Base-by-base conservation (phyloP, 192 early-diverging fungal genomes). In the Mortierella antarctica region DNA sequence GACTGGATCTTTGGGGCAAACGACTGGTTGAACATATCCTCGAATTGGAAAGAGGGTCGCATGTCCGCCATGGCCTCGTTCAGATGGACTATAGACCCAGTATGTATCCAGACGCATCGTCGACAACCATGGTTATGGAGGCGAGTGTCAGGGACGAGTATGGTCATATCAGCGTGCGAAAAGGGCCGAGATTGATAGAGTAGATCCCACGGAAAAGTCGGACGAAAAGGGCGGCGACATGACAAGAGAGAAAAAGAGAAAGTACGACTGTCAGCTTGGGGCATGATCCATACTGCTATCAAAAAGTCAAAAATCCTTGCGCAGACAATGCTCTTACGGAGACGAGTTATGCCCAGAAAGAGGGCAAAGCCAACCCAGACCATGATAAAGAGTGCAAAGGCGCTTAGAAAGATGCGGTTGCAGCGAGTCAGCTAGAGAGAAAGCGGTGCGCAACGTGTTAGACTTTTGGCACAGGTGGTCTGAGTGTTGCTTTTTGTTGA, bases 1-100 rank as follows among this genome's bases (percentile, higher is more conserved):
- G 70, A 56, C 48, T 68, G 70, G 21, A 40, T 45, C 65, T 53
- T 71, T 48, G 77, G 77, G 5, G 70, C 9, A 46, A 72, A 80
- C 13, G 77, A 72, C 11, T 48, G 46, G 13, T 80, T 80, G 77
- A 80, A 80, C 77, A 80, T 80, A 54, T 80, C 70, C 44, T 80
- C 77, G 10, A 80, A 63, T 9, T 52, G 58, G 21, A 63, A 80
- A 0, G 70, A 67, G 14, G 69, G 77, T 7, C 70, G 59, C 77
- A 80, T 80, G 48, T 80, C 70, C 8, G 14, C 44, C 67, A 71
- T 69, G 13, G 42, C 46, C 39, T 56, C 52, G 13, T 68, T 21
- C 18, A 75, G n/a, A 7, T 7, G 17, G 21, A 75, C 73, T 75
- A 50, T 12, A 21, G 40, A 31, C 31, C 31, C 31, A 31, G 31